Percentiles rank a stretch among this genome's conserved stretches.
Conservation (phyloP, 768 basidiomycete genomes). For the Hysterangium stoloniferum region DNA sequence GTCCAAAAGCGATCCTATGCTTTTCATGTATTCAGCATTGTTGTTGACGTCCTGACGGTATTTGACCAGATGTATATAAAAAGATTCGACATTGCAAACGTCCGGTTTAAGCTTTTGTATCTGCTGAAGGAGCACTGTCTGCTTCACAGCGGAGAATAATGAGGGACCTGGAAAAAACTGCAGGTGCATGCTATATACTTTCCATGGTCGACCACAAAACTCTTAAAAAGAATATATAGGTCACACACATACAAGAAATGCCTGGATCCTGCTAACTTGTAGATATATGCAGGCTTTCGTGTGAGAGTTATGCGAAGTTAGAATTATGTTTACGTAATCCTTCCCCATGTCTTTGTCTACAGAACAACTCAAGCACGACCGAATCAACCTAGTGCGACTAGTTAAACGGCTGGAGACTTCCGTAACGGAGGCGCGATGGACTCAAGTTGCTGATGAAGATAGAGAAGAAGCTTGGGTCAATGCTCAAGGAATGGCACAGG, state of each 20-base stretch:
- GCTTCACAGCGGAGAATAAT: conserved; percentile 62
- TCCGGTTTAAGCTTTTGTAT: conserved; percentile 47
- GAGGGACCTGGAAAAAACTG: conserved; percentile 66
- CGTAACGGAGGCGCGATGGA: conserved; percentile 30
- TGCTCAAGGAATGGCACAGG: conserved; percentile 50
- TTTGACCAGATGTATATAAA: conserved; percentile 83
- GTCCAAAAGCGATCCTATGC: conserved; percentile 60
- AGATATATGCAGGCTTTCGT: not conserved
- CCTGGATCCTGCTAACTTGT: not conserved
- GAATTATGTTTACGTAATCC: not conserved
- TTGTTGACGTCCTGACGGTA: conserved; percentile 40
- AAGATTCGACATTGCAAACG: conserved; percentile 65
- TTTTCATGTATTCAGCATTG: conserved; percentile 33
- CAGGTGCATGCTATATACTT: conserved; percentile 5
- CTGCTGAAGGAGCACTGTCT: conserved; percentile 51
- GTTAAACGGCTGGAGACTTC: conserved; percentile 54
- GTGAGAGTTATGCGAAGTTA: not conserved
- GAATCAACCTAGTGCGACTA: conserved; percentile 59
- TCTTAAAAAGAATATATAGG: not conserved
- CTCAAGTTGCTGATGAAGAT: conserved; percentile 27
- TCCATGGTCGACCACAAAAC: not conserved
- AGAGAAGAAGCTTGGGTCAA: conserved; percentile 41
- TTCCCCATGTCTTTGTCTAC: not conserved
- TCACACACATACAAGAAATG: not conserved
- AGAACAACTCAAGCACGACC: conserved; percentile 39